Evolutionary conservation across 805 yeast genomes (phyloP), one percentile per base, ranked within the genome.

Genomic region (Kodamaea neixiangensis): DNA sequence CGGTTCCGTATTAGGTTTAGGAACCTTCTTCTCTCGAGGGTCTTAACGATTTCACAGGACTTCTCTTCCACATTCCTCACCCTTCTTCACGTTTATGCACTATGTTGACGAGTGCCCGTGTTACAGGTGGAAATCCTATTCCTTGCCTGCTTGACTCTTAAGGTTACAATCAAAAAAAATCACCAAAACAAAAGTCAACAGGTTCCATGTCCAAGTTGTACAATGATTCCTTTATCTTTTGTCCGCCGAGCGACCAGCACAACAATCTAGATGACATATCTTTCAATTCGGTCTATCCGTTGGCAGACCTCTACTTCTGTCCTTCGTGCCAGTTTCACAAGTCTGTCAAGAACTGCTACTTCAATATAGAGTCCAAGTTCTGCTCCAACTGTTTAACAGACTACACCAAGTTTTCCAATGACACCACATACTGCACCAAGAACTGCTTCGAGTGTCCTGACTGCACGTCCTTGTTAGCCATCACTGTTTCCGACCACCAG

Each of bases 381-480:
- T 74, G 78, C 53, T 56, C 71, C 46, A 65, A 64, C 49, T 74
- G 78, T 54, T 59, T 70, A 59, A 53, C 64, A 13, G 73, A 71
- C 54, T 72, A 67, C 54, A 52, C 73, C 5, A 58, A 54, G n/a
- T 38, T 49, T 13, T 46, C 64, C 6, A 58, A 57, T 3, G 53
- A 58, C 29, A 48, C 54, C 14, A 47, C 65, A 42, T 11, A 29
- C 48, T 74, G 78, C 52, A 53, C 62, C n/a, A 68, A 66, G 47
- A 74, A 69, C 53, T 74, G 78, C 54, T 72, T 72, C 49, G 62
- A 56, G 21, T 74, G 78, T 51, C 78, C 78, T 1, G 43, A 52
- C 5, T 74, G 78, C 52, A 46, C 54, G 2, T 57, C 73, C 0
- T 60, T 63, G 29, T 49, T 72, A 10, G 31, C 61, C 2, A 66